These are phyloP conservation scores for Pyrus communis DNA, from an alignment of 306 rosid species.

Conservation along the genomic window DNA sequence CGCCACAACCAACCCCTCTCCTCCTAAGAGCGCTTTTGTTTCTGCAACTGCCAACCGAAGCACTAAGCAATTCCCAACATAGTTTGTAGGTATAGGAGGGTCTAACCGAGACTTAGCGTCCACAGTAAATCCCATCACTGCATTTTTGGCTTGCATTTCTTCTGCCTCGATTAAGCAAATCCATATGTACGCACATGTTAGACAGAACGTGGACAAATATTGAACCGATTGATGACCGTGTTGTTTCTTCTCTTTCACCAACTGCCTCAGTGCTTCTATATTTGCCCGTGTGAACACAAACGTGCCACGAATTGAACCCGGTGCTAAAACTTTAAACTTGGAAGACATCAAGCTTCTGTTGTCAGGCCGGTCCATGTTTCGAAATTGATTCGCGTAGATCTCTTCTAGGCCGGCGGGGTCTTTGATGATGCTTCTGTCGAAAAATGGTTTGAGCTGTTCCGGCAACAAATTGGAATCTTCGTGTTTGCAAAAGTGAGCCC, in stretches of 20 bases:
- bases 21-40: slow-evolving; percentile 1
- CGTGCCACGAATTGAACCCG: slow-evolving; percentile 2
- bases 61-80: slow-evolving; percentile 19
- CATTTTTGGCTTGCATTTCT: not conserved
- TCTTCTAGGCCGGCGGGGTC: not conserved
- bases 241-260: not conserved
- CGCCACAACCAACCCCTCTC: slow-evolving; percentile 4
- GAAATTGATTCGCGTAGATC: not conserved
- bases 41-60: not conserved
- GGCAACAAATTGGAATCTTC: not conserved
- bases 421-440: not conserved
- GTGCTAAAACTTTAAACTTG: not conserved
- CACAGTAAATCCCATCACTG: not conserved
- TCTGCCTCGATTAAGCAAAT: slow-evolving; percentile 11
- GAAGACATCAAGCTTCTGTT: not conserved
- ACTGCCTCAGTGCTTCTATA: not conserved
- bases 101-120: slow-evolving; percentile 7
- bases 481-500: slow-evolving; percentile 15
- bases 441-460: not conserved
- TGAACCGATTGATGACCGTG: not conserved
- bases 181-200: slow-evolving; percentile 13
- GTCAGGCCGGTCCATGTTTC: not conserved
- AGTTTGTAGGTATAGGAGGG: slow-evolving; percentile 7
- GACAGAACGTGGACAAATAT: slow-evolving; percentile 5
- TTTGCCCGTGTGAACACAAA: not conserved